phyloP scores from a whole-genome alignment of 352 stramenopile genomes.

The Phytopythium kandeliae region DNA sequence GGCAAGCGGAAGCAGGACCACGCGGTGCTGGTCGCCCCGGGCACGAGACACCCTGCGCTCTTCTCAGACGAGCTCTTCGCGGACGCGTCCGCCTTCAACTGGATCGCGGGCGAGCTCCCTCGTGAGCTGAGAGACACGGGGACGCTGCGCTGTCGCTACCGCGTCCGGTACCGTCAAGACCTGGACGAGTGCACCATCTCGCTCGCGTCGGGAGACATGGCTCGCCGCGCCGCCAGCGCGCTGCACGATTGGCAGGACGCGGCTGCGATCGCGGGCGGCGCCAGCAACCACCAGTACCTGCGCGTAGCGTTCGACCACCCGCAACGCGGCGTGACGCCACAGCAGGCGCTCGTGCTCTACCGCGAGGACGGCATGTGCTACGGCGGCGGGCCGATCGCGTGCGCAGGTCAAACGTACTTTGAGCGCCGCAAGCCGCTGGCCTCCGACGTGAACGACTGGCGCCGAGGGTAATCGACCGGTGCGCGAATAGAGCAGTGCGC shows the following conservation, averaged over 20 bases:
- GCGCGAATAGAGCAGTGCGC: background rate
- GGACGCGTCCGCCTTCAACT: slow-evolving; percentile 80
- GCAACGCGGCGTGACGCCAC: slow-evolving; percentile 76
- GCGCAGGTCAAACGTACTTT: slow-evolving; percentile 61
- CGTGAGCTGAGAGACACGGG: slow-evolving; percentile 31
- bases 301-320: slow-evolving; percentile 76
- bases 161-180: slow-evolving; percentile 77
- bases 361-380: slow-evolving; percentile 72
- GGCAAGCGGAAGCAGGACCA: slow-evolving; percentile 68
- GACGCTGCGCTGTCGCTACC: slow-evolving; percentile 62
- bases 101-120: slow-evolving; percentile 68
- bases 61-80: slow-evolving; percentile 87
- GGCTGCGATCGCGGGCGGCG: slow-evolving; percentile 1
- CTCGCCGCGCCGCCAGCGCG: slow-evolving; percentile 22
- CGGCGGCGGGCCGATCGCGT: slow-evolving; percentile 64
- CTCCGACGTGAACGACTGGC: slow-evolving; percentile 52
- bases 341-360: slow-evolving; percentile 87
- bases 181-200: slow-evolving; percentile 58
- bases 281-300: slow-evolving; percentile 22
- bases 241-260: slow-evolving; percentile 45
- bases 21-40: slow-evolving; percentile 82
- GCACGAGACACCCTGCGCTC: slow-evolving; percentile 88
- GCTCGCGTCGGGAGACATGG: slow-evolving; percentile 38
- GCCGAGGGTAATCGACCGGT: background rate
- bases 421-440: slow-evolving; percentile 44